These are phyloP conservation scores for Amanita brunnescens DNA, from an alignment of 768 basidiomycete genomes.

Conservation along the genomic window DNA sequence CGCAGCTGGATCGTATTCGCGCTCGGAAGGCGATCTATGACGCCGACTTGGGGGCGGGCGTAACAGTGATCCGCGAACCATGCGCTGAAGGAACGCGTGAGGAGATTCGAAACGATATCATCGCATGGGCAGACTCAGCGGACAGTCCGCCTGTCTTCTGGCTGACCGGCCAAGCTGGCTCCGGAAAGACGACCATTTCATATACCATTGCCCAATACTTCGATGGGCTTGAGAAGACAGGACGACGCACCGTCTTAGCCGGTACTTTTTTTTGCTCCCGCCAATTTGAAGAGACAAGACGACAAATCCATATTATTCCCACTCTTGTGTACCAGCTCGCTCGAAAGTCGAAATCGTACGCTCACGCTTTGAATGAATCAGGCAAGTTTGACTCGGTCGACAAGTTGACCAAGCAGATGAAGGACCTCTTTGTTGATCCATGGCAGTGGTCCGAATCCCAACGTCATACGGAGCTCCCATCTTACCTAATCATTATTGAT, in stretches of 20 bases:
- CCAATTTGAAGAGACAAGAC: no score
- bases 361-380: slow-evolving; percentile 9
- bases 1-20: background rate
- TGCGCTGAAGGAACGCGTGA: slow-evolving; percentile 21
- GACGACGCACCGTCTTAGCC: slow-evolving; percentile 3
- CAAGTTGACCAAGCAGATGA: slow-evolving; percentile 10
- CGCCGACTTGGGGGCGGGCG: slow-evolving; percentile 1
- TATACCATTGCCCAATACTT: no score
- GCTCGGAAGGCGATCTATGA: slow-evolving; percentile 4
- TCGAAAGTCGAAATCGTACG: slow-evolving; percentile 14
- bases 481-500: slow-evolving; percentile 16
- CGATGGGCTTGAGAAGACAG: slow-evolving; percentile 8
- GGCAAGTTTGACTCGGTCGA: slow-evolving; percentile 8
- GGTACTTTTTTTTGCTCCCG: slow-evolving; percentile 16
- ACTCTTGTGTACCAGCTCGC: no score
- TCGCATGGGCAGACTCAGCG: slow-evolving; percentile 16
- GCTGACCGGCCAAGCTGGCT: no score
- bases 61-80: slow-evolving; percentile 4
- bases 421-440: slow-evolving; percentile 14
- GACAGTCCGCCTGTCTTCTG: no score
- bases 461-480: background rate
- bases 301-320: no score
- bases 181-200: slow-evolving; percentile 19
- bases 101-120: slow-evolving; percentile 14
- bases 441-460: slow-evolving; percentile 10